phyloP scores from a whole-genome alignment of 495 filamentous ascomycete species.

The Lentithecium fluviatile region DNA sequence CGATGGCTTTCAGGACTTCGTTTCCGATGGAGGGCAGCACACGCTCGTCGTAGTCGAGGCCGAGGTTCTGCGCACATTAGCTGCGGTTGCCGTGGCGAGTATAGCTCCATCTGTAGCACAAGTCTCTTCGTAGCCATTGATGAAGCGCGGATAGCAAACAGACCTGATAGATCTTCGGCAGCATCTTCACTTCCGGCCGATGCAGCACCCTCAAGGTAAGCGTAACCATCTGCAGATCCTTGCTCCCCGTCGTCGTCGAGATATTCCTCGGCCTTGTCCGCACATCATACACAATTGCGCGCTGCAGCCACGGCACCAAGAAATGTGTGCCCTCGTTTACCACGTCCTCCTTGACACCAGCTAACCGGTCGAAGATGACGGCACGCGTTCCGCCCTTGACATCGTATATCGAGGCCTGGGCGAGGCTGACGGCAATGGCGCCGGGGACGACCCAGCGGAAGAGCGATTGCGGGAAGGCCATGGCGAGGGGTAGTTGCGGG shows the following conservation, averaged over 20 bases:
- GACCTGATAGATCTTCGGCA: conserved; percentile 99
- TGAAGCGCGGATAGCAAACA: conserved; percentile 30
- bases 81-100: background rate
- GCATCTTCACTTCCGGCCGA: conserved; percentile 83
- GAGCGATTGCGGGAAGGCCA: conserved; percentile 63
- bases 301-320: conserved; percentile 92
- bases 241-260: conserved; percentile 95
- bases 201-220: conserved; percentile 94
- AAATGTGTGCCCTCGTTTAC: conserved; percentile 97
- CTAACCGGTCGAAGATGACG: conserved; percentile 95
- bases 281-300: conserved; percentile 94
- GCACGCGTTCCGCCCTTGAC: conserved; percentile 90
- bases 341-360: conserved; percentile 89
- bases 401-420: conserved; percentile 86
- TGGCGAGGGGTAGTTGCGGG: conserved; percentile 41
- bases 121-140: background rate
- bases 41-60: conserved; percentile 97
- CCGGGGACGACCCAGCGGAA: conserved; percentile 72
- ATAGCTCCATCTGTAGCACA: background rate
- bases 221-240: conserved; percentile 99
- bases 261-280: conserved; percentile 96
- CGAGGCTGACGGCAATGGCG: conserved; percentile 59
- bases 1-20: conserved; percentile 99
- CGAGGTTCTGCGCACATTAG: conserved; percentile 57
- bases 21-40: conserved; percentile 99